A percentile compares a stretch with the other conserved stretches of the same genome.
Evolutionary conservation across 345 rosid genomes (phyloP).

Genomic region (Ailanthus altissimus): DNA sequence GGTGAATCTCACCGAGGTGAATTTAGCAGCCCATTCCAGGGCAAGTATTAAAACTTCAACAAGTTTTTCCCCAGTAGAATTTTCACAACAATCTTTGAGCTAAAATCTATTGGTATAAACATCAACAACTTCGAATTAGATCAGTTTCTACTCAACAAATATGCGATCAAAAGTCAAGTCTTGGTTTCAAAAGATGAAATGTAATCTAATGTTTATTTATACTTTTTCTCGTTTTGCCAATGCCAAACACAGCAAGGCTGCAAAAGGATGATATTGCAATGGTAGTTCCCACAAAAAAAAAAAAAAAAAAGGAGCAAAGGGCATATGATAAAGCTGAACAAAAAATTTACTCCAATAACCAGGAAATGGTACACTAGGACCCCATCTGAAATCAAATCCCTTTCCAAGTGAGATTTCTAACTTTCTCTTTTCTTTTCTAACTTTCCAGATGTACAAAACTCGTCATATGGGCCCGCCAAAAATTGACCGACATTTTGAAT

Average conservation of each 20-base stretch:
- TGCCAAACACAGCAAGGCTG: background rate
- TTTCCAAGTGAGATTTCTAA: conserved; percentile 14
- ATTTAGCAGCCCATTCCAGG: background rate
- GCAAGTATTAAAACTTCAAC: background rate
- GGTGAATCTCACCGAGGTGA: background rate
- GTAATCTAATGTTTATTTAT: background rate
- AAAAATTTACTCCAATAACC: conserved; percentile 14
- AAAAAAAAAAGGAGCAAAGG: conserved; percentile 9
- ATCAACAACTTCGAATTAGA: too few relatives aligned
- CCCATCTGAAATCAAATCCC: conserved; percentile 1
- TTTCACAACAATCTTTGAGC: background rate
- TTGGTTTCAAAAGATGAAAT: too few relatives aligned
- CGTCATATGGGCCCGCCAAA: conserved; percentile 30
- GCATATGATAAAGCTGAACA: conserved; percentile 19
- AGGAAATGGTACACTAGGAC: conserved; percentile 11
- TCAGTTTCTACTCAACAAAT: too few relatives aligned
- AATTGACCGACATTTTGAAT: conserved; percentile 32
- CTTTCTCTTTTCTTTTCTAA: conserved; percentile 14
- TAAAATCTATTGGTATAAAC: too few relatives aligned
- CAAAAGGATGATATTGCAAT: conserved; percentile 11
- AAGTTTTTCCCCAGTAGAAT: background rate
- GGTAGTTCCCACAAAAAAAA: background rate
- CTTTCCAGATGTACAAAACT: conserved; percentile 36
- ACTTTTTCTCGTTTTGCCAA: background rate
- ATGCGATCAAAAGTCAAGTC: too few relatives aligned